These are phyloP conservation scores for Trypanosoma congolense DNA, from an alignment of 208 protist genomes.

Conservation along the genomic window DNA sequence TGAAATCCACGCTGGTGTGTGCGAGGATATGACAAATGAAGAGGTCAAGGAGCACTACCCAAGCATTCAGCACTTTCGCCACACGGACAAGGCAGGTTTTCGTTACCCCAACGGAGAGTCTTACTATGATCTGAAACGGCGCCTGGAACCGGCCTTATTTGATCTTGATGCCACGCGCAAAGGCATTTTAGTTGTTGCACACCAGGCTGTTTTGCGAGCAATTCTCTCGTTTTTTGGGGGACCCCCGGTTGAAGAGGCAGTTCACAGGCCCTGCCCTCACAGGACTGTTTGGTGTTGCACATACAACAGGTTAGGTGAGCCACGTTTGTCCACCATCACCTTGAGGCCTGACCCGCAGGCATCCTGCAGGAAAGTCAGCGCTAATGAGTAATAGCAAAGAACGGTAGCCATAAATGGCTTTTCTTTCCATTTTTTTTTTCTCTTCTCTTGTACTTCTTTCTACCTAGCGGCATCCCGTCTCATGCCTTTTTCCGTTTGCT, in stretches of 20 bases:
- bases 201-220: conserved; percentile 76
- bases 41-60: conserved; percentile 68
- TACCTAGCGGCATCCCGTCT: background rate
- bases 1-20: conserved; percentile 85
- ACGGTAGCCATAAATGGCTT: background rate
- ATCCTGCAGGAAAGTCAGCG: background rate
- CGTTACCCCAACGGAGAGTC: conserved; percentile 83
- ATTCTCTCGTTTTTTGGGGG: conserved; percentile 78
- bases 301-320: conserved; percentile 56
- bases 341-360: conserved; percentile 24
- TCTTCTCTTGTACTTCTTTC: conserved; percentile 2
- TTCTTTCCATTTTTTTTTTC: conserved; percentile 11
- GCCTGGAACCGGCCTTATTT: conserved; percentile 61
- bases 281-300: conserved; percentile 74
- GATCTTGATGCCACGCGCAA: conserved; percentile 49
- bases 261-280: conserved; percentile 65
- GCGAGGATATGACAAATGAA: conserved; percentile 83
- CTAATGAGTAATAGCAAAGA: background rate
- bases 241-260: conserved; percentile 57
- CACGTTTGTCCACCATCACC: conserved; percentile 43
- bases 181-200: conserved; percentile 66
- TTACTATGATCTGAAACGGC: conserved; percentile 68
- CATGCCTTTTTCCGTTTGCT: background rate
- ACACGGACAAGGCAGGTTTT: conserved; percentile 77
- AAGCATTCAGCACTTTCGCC: conserved; percentile 54